Evolutionary conservation across 192 early-diverging fungal genomes (phyloP), one percentile per base, ranked within the genome.

Genomic region (Coemansia sp.): DNA sequence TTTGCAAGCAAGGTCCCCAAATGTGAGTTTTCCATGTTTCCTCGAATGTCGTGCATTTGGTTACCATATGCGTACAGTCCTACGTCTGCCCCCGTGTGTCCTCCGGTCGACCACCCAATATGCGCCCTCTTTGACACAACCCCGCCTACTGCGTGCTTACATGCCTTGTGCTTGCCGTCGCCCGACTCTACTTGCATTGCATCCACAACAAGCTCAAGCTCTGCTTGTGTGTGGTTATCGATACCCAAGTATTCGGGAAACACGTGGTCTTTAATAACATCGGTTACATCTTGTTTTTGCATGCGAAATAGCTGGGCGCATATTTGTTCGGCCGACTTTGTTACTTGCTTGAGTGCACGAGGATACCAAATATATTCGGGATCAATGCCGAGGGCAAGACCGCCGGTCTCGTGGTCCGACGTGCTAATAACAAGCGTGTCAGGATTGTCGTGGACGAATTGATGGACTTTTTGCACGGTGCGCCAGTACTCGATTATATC

Each of bases 21-120:
- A 3, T 88, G 79, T 1, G 85, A 88, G 61, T 91, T 91, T 32
- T 91, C 90, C 66, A 87, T 79, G 66, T 72, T 86, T 21, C 88
- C 88, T 10, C 69, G 69, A 47, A 91, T 56, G n/a, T 27, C 11
- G 39, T 67, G 65, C 6, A 56, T 78, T 4, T 65, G 66, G 9
- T 55, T 43, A 3, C 88, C 87, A 38, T 81, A 75, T 0, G 90
- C 88, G 67, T 88, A 91, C 10, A 91, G 64, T 22, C 86, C 96
- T 0, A 98, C 96, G 75, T 96, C 94, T 10, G 93, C 89, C 11
- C 88, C 94, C n/a, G 91, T 89, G 62, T 98, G 96, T 1, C 94
- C 94, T 65, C 89, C 89, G 0, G 96, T 95, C 8, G 92, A 81
- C 91, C 89, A 91, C 3, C 79, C 83, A 10, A 84, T 41, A 4